Base-by-base conservation (phyloP, 352 stramenopile genomes). In the Globisporangium rhizosaccharum region DNA sequence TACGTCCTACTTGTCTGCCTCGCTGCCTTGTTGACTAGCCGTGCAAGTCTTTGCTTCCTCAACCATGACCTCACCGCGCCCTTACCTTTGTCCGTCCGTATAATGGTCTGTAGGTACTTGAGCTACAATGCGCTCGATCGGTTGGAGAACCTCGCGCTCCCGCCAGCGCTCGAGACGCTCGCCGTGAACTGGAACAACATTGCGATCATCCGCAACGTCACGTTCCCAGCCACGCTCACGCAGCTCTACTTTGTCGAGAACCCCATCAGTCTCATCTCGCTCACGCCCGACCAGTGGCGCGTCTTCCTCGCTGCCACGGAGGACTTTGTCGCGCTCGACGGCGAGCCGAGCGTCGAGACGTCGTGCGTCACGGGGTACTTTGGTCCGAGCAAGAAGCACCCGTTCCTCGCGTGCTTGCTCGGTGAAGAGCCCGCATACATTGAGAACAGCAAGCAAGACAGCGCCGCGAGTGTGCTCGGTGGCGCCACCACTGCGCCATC, bases 351-450 rank as follows among this genome's bases (percentile, higher is more conserved):
- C n/a, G 17, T 50, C n/a, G 54, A 51, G n/a, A 60, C 42, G 5
- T 45, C 42, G 15, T 60, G 54, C 45, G 54, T 60, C n/a, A 60
- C 54, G 42, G 54, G 54, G 17, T 53, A 46, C 54, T 60, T 60
- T 52, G 54, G 54, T 18, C 42, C 54, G 5, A 51, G 12, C 2
- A 45, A 39, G 30, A 60, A 60, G 45, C 18, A 60, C 54, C 41
- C 30, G 42, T 60, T 60, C 26, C 54, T 60, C 28, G 54, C 54
- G 15, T 60, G 54, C 41, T 28, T 60, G 41, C 30, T 60, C 23
- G 54, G 54, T 42, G 45, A 53, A 37, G 33, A 39, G 33, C 33
- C 33, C 7, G 33, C 33, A 7, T 39, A 39, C 33, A 39, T 39
- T 39, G 33, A 39, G 33, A 9, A 39, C 33, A 39, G 33, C 33